These are phyloP conservation scores for Gossypium australe DNA, from an alignment of 345 rosid genomes.

Conservation along the genomic window DNA sequence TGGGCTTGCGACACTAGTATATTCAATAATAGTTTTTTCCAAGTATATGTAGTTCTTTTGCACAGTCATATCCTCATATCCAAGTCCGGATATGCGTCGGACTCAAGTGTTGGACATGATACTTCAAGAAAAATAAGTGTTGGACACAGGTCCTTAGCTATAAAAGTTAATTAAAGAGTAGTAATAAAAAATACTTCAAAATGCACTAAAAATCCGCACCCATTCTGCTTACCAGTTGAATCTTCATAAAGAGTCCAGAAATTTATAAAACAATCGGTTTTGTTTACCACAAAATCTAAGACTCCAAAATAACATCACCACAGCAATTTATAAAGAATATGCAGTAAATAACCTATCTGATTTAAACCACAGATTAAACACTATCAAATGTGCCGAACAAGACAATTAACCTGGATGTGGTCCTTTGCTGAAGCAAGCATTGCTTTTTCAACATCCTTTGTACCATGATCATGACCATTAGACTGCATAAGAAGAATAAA, in stretches of 20 bases:
- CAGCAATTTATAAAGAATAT: neutral
- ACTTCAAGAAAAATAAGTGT: neutral
- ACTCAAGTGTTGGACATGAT: neutral
- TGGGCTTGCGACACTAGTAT: neutral
- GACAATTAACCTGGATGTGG: conserved; percentile 69
- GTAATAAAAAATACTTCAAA: neutral
- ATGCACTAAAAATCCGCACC: neutral
- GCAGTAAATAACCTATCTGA: neutral
- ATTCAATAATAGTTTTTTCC: neutral
- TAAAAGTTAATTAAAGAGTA: neutral
- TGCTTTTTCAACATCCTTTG: conserved; percentile 51
- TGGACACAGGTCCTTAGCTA: neutral
- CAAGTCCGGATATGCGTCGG: neutral
- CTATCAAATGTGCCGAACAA: conserved; percentile 9
- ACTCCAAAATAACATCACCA: neutral
- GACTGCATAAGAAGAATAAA: conserved; percentile 39
- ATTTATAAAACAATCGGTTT: neutral
- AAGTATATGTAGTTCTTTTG: neutral
- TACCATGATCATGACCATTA: conserved; percentile 83
- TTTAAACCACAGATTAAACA: conserved; percentile 1
- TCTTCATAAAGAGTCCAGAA: neutral
- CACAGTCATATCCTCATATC: neutral
- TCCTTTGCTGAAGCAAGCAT: conserved; percentile 77
- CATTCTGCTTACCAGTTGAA: neutral
- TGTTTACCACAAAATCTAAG: neutral